Evolutionary conservation across 2,329 filamentous ascomycete species (phyloP), one percentile per base, ranked within the genome.

Genomic region (Sporothrix inflata): DNA sequence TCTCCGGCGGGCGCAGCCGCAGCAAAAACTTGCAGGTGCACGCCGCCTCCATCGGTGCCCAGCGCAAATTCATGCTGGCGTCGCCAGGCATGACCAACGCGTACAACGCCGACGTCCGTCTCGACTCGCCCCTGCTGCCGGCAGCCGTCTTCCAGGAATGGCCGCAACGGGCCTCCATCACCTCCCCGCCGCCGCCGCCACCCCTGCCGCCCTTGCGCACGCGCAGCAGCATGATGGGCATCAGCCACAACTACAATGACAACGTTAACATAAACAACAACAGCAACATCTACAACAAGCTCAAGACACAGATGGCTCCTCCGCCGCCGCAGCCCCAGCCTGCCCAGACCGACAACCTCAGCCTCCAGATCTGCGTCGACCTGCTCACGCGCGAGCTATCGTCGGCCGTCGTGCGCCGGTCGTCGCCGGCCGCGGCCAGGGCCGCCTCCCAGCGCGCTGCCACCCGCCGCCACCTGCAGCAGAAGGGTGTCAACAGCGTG

Each of bases 341-440:
- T 30, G 75, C 76, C 5, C 73, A 76, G 27, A 75, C 76, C 1
- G 80, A 82, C 51, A 83, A 81, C 45, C 77, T 85, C 4, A 82
- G 84, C 67, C 78, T 88, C 27, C 84, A 87, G 72, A 85, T 87
- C 55, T 85, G 84, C 67, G 78, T 87, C 11, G 83, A 87, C 69
- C 80, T 89, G 2, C 80, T 89, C 51, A 84, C 82, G 4, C 81
- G 81, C 24, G 86, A 88, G 73, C 79, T 89, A 9, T 82, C 84
- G 0, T 82, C 83, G 0, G 83, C 83, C 0, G 75, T 85, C 51
- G 57, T 71, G 2, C 71, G 51, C 55, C 60, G 73, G 12, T 70
- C 71, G 5, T 53, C 65, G 45, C 27, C 65, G 14, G 55, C 65
- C 30, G 51, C 72, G 14, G 67, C 60, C 8, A 30, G 53, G 21